Percentiles rank a stretch among this genome's conserved stretches.
Conservation (phyloP, 345 rosid genomes). For the Eucalyptus microcorys region DNA sequence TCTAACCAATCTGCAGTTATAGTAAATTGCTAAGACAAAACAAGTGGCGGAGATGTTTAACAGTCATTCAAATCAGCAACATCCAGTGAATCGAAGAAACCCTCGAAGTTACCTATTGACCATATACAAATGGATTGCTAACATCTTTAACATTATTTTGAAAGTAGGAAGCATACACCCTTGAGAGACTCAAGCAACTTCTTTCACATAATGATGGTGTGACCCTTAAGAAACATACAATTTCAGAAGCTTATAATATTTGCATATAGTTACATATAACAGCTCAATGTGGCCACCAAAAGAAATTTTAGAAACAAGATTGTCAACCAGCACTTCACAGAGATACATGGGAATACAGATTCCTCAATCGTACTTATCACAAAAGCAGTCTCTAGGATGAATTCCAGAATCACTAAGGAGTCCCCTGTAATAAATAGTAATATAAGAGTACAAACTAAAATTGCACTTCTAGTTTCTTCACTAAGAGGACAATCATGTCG, state of each 20-base stretch:
- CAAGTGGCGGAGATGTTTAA: background rate
- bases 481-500: background rate
- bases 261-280: background rate
- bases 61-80: background rate
- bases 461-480: background rate
- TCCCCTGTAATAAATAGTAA: background rate
- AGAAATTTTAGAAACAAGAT: background rate
- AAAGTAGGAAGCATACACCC: background rate
- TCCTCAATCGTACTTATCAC: background rate
- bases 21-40: background rate
- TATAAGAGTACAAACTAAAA: background rate
- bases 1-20: slow-evolving; percentile 72
- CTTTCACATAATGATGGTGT: background rate
- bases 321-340: background rate
- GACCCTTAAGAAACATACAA: background rate
- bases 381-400: background rate
- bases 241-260: background rate
- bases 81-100: background rate
- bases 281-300: background rate
- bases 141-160: background rate
- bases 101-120: background rate
- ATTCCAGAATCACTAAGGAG: background rate
- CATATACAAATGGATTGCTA: background rate
- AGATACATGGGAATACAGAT: background rate
- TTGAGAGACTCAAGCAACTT: background rate